Conservation (phyloP, 1,284 basidiomycete species). For the Ustilago trichophora region DNA sequence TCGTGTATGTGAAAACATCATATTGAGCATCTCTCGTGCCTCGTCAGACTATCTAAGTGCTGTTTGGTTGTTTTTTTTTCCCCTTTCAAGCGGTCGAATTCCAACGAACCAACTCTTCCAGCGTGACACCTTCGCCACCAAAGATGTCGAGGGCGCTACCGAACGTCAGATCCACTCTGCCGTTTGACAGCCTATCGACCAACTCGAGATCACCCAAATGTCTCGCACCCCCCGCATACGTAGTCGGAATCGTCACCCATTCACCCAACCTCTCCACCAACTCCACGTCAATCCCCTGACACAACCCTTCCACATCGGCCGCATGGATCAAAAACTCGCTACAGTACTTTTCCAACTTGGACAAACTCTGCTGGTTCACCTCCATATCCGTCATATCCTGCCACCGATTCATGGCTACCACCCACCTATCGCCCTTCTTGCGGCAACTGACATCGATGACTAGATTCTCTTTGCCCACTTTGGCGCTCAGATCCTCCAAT, state of each 20-base stretch:
- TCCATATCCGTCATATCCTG: slow-evolving; percentile 94
- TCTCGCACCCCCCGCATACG: slow-evolving; percentile 96
- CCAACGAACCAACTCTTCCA: slow-evolving; percentile 75
- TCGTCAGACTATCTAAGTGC: no score
- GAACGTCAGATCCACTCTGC: slow-evolving; percentile 92
- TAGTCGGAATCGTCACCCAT: slow-evolving; percentile 90
- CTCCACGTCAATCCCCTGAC: slow-evolving; percentile 92
- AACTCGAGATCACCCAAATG: slow-evolving; percentile 83
- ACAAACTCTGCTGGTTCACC: slow-evolving; percentile 75
- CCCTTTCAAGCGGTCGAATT: slow-evolving; percentile 58
- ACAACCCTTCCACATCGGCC: slow-evolving; percentile 96
- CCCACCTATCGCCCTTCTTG: slow-evolving; percentile 79
- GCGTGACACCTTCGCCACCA: slow-evolving; percentile 77
- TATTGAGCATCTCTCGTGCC: no score
- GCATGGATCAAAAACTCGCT: slow-evolving; percentile 97
- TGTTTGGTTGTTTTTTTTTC: no score
- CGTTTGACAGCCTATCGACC: slow-evolving; percentile 81
- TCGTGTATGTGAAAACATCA: no score
- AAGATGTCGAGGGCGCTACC: slow-evolving; percentile 88
- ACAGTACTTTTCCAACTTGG: slow-evolving; percentile 43
- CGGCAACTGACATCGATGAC: slow-evolving; percentile 98
- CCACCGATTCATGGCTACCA: slow-evolving; percentile 99
- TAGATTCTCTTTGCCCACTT: slow-evolving; percentile 83
- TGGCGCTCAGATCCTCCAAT: slow-evolving; percentile 74
- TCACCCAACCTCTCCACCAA: slow-evolving; percentile 85